phyloP scores from a whole-genome alignment of 2,329 filamentous ascomycete species.

The Nothomitra cinnamomea region DNA sequence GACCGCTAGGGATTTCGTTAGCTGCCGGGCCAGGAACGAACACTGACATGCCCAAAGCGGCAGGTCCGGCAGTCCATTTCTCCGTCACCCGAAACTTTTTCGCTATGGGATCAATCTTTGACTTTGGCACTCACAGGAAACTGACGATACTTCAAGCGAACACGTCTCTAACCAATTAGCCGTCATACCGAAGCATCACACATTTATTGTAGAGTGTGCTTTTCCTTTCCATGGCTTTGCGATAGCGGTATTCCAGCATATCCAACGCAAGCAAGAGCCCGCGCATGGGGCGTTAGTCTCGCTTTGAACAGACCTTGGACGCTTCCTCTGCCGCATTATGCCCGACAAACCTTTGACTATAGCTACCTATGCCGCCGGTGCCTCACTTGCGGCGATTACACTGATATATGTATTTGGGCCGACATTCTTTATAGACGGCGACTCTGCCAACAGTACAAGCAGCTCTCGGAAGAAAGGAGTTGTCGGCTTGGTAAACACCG shows the following conservation, averaged over 20 bases:
- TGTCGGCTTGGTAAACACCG: slow-evolving; percentile 75
- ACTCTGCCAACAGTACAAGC: slow-evolving; percentile 39
- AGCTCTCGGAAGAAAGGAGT: slow-evolving; percentile 61
- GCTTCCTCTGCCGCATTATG: slow-evolving; percentile 30
- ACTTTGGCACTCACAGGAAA: no score
- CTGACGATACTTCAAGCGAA: background rate
- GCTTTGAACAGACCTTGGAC: background rate
- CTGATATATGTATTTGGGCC: slow-evolving; percentile 95
- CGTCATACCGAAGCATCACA: background rate
- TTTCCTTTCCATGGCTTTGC: background rate
- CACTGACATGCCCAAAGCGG: background rate
- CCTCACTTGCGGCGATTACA: slow-evolving; percentile 84
- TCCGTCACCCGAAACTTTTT: slow-evolving; percentile 8
- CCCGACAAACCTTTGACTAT: slow-evolving; percentile 69
- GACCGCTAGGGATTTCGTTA: background rate
- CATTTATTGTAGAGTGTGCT: background rate
- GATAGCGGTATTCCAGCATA: background rate
- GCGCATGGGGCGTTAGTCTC: background rate
- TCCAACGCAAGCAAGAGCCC: background rate
- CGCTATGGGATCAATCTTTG: no score
- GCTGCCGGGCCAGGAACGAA: background rate
- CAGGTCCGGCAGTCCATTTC: slow-evolving; percentile 3
- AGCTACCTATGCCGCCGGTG: slow-evolving; percentile 86
- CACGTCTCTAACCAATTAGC: background rate
- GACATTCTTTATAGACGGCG: slow-evolving; percentile 87